Conservation (phyloP, 441 rosid species). For the Flueggea neowawraea region DNA sequence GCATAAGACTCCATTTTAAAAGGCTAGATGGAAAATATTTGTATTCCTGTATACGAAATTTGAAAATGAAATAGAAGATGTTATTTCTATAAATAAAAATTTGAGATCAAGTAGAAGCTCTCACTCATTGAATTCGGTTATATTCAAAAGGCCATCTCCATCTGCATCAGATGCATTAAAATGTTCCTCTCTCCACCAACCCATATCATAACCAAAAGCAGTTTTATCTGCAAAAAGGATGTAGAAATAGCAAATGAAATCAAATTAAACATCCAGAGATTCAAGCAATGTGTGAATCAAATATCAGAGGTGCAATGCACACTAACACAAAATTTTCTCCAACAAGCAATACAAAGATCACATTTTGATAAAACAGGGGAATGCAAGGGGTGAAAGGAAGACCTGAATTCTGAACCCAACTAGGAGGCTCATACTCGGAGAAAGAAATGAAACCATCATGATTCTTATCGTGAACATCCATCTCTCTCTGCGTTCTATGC, state of each 20-base stretch:
- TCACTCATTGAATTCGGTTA: conserved; percentile 96
- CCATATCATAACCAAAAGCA: conserved; percentile 80
- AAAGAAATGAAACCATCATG: conserved; percentile 73
- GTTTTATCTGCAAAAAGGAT: conserved; percentile 38
- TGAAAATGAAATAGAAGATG: conserved; percentile 1
- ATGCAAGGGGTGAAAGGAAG: background rate
- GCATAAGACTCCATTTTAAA: background rate
- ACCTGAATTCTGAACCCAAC: conserved; percentile 82
- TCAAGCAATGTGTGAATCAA: no score
- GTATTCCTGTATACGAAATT: no score
- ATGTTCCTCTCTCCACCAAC: conserved; percentile 98
- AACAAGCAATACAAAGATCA: no score
- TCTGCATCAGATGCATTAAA: conserved; percentile 92
- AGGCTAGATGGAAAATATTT: background rate
- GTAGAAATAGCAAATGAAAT: conserved; percentile 8
- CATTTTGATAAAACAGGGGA: background rate
- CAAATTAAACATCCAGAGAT: background rate
- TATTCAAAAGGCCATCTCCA: conserved; percentile 84
- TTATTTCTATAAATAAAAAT: conserved; percentile 1
- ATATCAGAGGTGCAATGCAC: no score
- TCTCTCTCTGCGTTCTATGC: conserved; percentile 77
- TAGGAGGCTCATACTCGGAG: conserved; percentile 87
- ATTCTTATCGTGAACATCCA: conserved; percentile 91
- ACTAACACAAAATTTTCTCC: no score
- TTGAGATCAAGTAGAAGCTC: conserved; percentile 20